Base-by-base conservation (phyloP, 2,329 filamentous ascomycete genomes). In the Exophiala sideris region DNA sequence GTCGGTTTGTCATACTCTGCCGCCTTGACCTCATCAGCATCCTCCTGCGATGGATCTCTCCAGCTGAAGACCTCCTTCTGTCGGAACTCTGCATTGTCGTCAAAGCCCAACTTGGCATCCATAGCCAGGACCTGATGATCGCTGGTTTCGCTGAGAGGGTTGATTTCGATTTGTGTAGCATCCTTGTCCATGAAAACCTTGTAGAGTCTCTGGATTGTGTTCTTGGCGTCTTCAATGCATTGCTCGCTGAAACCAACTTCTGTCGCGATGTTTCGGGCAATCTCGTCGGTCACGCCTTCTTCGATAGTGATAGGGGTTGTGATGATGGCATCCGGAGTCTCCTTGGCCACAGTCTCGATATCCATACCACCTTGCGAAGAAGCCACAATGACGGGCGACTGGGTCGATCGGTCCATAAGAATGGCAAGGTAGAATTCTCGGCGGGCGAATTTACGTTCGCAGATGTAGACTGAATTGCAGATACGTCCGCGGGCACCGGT, bases 321-420 rank as follows among this genome's bases (percentile, higher is more conserved):
- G 76, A 86, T 87, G 78, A 99, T 99, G 66, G 94, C 94, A 8
- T 94, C 89, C 58, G 94, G 94, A 78, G 83, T 90, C 80, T 99
- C 94, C 84, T 97, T 99, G 71, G 94, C 94, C 65, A 99, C 94
- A 49, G 88, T 85, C 83, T 99, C 94, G 68, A 99, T 99, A 74
- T 99, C 94, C 90, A 99, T 96, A 72, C 94, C 94, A 74, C 94
- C 94, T 78, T 99, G 94, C 55, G 91, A 96, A 58, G 92, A 97
- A 65, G 94, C 92, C 58, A 99, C 91, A 66, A 99, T 96, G 71
- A 97, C 91, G 66, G 94, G 94, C 62, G 83, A 81, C 79, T 97
- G 94, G 48, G 88, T 86, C 64, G 81, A 84, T 70, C 94, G 90
- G 80, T 99, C 94, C 94, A 99, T 97, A 67, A 99, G 86, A 69